Base-by-base conservation (phyloP, 2,329 filamentous ascomycete genomes). In the Hymenoscyphus fraxineus region DNA sequence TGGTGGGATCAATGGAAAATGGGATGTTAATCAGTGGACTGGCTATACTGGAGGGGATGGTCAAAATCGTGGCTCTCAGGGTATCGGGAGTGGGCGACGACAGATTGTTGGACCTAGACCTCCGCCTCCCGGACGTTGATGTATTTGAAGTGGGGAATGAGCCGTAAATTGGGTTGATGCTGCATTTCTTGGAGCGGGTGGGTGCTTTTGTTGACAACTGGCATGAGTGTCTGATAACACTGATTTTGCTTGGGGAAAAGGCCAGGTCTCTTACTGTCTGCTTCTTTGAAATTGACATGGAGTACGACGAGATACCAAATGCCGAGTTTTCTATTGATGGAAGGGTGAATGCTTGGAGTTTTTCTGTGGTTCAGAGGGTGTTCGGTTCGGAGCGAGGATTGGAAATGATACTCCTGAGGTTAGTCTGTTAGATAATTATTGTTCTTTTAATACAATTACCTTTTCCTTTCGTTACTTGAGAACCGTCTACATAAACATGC, bases 31-130 rank as follows among this genome's bases (percentile, higher is more conserved):
- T 65, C 73, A 75, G 60, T 75, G 90, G 85, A 80, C 80, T 67
- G 90, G 90, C 0, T 93, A 84, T 72, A 90, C 88, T 19, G 89
- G 90, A 3, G 90, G 91, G 1, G 90, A 93, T 75, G 84, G 82
- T 67, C 87, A 92, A 80, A 93, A 92, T 73, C 83, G 82, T 66
- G 88, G 88, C 1, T 75, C 74, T 2, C 80, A 85, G 67, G 88
- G 88, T 1, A 89, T 89, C 65, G 89, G 91, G 51, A 86, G 88
- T 0, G 88, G 88, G 0, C 81, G 88, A 74, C 83, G 91, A 74
- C 90, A 91, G 79, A 93, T 94, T 76, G 87, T 91, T n/a, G 91
- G 91, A 12, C 90, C 90, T 0, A 81, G 90, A 73, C 89, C 90
- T 58, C 79, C 89, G 70, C 69, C 70, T 56, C 38, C 38, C 13